Evolutionary conservation across 495 filamentous ascomycete genomes (phyloP).

Genomic region (Aspergillus coremiiformis): DNA sequence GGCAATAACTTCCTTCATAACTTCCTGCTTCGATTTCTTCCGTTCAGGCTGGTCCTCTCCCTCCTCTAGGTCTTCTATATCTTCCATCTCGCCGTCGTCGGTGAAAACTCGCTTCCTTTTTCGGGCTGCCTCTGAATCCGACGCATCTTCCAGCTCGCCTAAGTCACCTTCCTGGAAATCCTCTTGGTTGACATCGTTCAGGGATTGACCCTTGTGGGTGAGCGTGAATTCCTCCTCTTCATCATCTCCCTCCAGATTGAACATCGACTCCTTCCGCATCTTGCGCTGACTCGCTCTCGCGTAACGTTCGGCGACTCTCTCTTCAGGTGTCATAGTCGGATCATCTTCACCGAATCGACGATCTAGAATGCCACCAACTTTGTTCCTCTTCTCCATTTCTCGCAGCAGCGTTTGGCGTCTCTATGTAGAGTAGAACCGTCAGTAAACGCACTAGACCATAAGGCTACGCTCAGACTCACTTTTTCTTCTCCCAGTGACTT

Average conservation of each 20-base stretch:
- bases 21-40: slow-evolving; percentile 89
- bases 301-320: slow-evolving; percentile 86
- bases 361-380: slow-evolving; percentile 87
- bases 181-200: slow-evolving; percentile 51
- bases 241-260: slow-evolving; percentile 85
- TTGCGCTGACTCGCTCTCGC: slow-evolving; percentile 70
- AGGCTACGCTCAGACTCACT: slow-evolving; percentile 40
- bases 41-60: slow-evolving; percentile 55
- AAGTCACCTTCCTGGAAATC: slow-evolving; percentile 78
- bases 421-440: slow-evolving; percentile 31
- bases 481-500: slow-evolving; percentile 84
- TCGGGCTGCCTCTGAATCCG: slow-evolving; percentile 50
- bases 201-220: slow-evolving; percentile 73
- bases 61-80: slow-evolving; percentile 33
- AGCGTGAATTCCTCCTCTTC: slow-evolving; percentile 59
- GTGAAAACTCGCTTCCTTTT: slow-evolving; percentile 54
- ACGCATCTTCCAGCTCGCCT: slow-evolving; percentile 47
- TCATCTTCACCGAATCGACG: slow-evolving; percentile 95
- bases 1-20: slow-evolving; percentile 94
- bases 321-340: slow-evolving; percentile 85
- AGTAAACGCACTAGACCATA: slow-evolving; percentile 3
- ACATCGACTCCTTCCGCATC: slow-evolving; percentile 66
- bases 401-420: slow-evolving; percentile 71
- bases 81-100: slow-evolving; percentile 29
- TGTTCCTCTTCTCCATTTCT: slow-evolving; percentile 80